A percentile compares a stretch with the other conserved stretches of the same genome.
Evolutionary conservation across 305 asterid genomes (phyloP).

Genomic region (Solanum hybrid): DNA sequence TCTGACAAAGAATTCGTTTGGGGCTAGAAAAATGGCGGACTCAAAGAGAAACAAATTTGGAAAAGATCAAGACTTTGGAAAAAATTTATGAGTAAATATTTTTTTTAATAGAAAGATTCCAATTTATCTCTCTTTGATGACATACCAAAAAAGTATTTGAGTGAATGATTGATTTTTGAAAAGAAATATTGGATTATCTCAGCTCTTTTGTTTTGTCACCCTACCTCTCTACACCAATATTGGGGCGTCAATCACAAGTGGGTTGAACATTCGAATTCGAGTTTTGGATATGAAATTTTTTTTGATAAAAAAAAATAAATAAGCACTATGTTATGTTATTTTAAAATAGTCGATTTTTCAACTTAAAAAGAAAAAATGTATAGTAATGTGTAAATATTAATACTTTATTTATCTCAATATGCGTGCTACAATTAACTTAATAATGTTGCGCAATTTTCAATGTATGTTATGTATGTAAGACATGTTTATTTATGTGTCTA

Average conservation of each 20-base stretch:
- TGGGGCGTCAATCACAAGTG: neutral
- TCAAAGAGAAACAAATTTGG: neutral
- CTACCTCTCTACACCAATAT: neutral
- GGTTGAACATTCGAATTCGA: neutral
- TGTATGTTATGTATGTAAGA: neutral
- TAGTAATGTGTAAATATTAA: neutral
- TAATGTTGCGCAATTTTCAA: neutral
- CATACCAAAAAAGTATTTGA: neutral
- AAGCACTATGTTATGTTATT: too few species aligned
- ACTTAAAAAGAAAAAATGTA: neutral
- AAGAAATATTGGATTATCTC: neutral
- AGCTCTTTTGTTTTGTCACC: neutral
- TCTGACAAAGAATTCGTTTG: neutral
- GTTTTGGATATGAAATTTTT: accelerated
- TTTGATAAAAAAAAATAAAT: too few species aligned
- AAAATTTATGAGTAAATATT: neutral
- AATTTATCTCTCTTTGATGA: neutral
- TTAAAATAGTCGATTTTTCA: too few species aligned
- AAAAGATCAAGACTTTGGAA: neutral
- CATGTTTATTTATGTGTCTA: neutral
- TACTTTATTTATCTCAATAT: neutral
- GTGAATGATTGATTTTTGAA: neutral
- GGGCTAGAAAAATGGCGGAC: neutral
- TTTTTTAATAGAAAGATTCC: neutral
- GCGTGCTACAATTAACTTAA: accelerated